A percentile compares a stretch with the other conserved stretches of the same genome.
phyloP scores from a whole-genome alignment of 179 eudicot genomes.

The Silene vulgaris region DNA sequence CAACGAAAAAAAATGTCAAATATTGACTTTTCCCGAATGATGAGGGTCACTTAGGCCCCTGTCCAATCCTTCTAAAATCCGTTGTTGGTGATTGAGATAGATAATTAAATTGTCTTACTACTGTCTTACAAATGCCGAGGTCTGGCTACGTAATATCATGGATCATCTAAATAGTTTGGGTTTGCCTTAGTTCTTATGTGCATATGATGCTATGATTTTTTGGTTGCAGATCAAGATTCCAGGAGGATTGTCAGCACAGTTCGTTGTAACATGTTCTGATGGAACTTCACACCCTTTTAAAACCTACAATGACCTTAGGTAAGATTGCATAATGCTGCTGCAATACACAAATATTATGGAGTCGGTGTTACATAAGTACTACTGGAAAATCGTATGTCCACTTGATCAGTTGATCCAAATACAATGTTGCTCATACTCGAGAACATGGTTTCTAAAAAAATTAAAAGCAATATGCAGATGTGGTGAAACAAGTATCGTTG shows the following conservation, averaged over 20 bases:
- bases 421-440: background rate
- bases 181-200: constrained; percentile 11
- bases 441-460: background rate
- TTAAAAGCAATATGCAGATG: background rate
- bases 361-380: background rate
- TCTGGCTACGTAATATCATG: background rate
- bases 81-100: background rate
- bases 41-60: background rate
- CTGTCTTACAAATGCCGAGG: background rate
- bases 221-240: constrained; percentile 78
- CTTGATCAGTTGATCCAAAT: background rate
- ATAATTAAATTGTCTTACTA: background rate
- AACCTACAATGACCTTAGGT: constrained; percentile 67
- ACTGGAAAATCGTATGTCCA: background rate
- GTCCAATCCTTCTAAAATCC: background rate
- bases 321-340: constrained; percentile 17
- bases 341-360: constrained; percentile 1
- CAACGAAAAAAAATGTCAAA: background rate
- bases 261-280: constrained; percentile 66
- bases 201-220: background rate
- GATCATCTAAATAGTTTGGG: background rate
- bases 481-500: no score
- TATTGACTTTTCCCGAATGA: background rate
- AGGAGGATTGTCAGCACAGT: constrained; percentile 62
- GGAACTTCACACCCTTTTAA: constrained; percentile 74